Conservation (phyloP, 176 grass and related monocot species). For the Oryza glumipatula region DNA sequence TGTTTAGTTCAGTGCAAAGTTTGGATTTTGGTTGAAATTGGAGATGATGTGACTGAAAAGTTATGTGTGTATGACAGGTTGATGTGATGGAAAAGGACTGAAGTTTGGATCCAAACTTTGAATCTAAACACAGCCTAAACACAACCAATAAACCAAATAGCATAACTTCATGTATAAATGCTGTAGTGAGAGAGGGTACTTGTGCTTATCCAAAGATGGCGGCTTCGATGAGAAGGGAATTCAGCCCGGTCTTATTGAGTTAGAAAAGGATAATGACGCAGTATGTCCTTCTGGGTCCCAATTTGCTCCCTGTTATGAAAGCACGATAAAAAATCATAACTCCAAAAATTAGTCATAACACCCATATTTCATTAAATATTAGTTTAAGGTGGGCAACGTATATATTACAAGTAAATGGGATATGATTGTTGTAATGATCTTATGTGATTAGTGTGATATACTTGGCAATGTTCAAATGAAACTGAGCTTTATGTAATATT, state of each 20-base stretch:
- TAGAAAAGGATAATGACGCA: constrained; percentile 83
- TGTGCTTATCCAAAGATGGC: constrained; percentile 74
- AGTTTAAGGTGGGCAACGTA: neutral
- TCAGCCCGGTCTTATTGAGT: constrained; percentile 77
- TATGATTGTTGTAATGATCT: neutral
- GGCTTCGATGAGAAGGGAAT: constrained; percentile 88
- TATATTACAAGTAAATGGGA: neutral
- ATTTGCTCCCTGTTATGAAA: constrained; percentile 63
- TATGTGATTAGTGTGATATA: constrained; percentile 5
- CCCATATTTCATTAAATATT: neutral
- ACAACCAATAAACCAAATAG: constrained; percentile 6
- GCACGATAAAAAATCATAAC: constrained; percentile 22
- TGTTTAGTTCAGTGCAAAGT: too few species aligned
- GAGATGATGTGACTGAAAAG: too few species aligned
- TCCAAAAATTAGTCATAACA: constrained; percentile 17
- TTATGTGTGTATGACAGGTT: too few species aligned
- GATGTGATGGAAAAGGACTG: too few species aligned
- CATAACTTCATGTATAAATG: constrained; percentile 23
- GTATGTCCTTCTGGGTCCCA: constrained; percentile 91
- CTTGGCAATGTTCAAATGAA: neutral
- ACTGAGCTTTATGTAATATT: constrained; percentile 15
- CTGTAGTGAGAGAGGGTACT: neutral
- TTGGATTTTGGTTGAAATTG: too few species aligned
- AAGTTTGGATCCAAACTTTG: too few species aligned
- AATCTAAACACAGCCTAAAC: too few species aligned